These are phyloP conservation scores for Corymbia citriodora DNA, from an alignment of 441 rosid genomes.

Conservation along the genomic window DNA sequence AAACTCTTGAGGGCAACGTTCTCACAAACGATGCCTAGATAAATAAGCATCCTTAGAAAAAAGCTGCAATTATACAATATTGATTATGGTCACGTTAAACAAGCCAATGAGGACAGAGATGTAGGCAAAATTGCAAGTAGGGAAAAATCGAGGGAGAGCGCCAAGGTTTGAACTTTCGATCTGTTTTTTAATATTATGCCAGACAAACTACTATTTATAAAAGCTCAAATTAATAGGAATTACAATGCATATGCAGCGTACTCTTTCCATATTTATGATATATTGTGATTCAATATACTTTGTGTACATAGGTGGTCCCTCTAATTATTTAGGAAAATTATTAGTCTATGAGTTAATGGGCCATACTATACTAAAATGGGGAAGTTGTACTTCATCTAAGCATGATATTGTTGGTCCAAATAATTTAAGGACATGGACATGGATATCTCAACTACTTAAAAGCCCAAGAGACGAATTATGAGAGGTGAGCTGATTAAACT, in stretches of 20 bases:
- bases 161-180: background rate
- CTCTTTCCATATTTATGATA: background rate
- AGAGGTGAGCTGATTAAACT: background rate
- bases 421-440: background rate
- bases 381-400: background rate
- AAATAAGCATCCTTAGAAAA: background rate
- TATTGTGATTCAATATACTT: background rate
- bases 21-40: background rate
- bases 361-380: background rate
- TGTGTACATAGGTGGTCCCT: background rate
- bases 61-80: background rate
- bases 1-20: background rate
- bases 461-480: too few species aligned
- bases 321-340: background rate
- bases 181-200: background rate
- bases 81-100: background rate
- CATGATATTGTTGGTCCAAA: background rate
- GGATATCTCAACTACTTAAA: background rate
- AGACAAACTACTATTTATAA: background rate
- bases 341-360: background rate
- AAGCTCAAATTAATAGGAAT: background rate
- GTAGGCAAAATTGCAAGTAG: background rate
- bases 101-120: fast-evolving
- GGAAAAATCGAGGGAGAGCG: background rate
- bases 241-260: background rate